phyloP scores from a whole-genome alignment of 106 monocot genomes.

The Platanthera guangdongensis region DNA sequence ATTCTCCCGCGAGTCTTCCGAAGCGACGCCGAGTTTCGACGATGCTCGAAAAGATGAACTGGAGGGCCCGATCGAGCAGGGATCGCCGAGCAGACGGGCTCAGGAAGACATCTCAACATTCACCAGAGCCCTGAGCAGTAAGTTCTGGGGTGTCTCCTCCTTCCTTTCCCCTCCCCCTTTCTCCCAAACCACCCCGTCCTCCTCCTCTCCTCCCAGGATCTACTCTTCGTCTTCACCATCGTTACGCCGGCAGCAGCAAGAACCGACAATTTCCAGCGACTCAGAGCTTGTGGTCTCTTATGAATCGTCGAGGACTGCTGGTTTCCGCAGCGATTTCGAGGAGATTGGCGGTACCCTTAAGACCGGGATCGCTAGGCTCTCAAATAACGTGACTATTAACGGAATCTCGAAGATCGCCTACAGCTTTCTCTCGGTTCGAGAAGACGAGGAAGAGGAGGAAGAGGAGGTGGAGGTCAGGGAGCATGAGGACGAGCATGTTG shows the following conservation, averaged over 20 bases:
- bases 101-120: constrained; percentile 90
- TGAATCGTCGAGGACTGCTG: constrained; percentile 22
- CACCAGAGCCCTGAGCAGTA: constrained; percentile 69
- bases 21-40: background rate
- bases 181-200: background rate
- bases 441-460: constrained; percentile 42
- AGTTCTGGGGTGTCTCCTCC: constrained; percentile 83
- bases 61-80: constrained; percentile 10
- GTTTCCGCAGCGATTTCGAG: constrained; percentile 67
- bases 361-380: constrained; percentile 67
- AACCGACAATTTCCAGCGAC: background rate
- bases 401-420: constrained; percentile 84
- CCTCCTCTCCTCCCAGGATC: constrained; percentile 1
- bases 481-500: constrained; percentile 7
- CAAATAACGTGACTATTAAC: constrained; percentile 43
- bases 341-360: constrained; percentile 77
- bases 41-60: background rate
- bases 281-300: constrained; percentile 1
- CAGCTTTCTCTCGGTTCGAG: constrained; percentile 48
- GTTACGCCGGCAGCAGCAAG: background rate
- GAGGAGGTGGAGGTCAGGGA: constrained; percentile 24
- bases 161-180: constrained; percentile 81
- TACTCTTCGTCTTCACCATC: background rate
- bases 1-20: background rate
- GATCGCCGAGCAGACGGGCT: constrained; percentile 44